Conservation (phyloP, 2,329 filamentous ascomycete genomes). For the Setomelanomma holmii region DNA sequence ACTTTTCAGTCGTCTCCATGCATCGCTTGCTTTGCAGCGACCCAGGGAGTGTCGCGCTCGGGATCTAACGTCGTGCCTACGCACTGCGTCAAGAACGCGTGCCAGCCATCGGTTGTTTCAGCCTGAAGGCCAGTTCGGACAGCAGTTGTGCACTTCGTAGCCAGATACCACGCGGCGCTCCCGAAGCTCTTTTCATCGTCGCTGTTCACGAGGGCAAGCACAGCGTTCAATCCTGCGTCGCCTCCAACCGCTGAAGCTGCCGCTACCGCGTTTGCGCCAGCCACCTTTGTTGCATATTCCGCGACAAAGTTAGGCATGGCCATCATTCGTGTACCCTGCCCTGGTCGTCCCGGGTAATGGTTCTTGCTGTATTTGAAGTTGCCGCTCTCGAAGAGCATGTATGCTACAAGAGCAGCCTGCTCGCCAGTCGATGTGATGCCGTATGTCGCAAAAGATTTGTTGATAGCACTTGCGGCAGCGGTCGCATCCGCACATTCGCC, state of each 20-base stretch:
- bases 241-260: slow-evolving; percentile 41
- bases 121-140: slow-evolving; percentile 54
- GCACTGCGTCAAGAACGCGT: slow-evolving; percentile 62
- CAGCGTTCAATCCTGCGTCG: slow-evolving; percentile 44
- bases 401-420: slow-evolving; percentile 72
- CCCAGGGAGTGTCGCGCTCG: slow-evolving; percentile 60
- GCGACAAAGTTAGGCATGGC: slow-evolving; percentile 63
- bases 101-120: slow-evolving; percentile 60
- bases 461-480: slow-evolving; percentile 66
- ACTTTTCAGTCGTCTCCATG: slow-evolving; percentile 3
- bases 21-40: slow-evolving; percentile 46
- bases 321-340: slow-evolving; percentile 77
- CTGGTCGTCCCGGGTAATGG: slow-evolving; percentile 65
- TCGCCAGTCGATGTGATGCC: slow-evolving; percentile 61
- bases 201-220: slow-evolving; percentile 60
- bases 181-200: slow-evolving; percentile 61
- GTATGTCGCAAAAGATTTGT: slow-evolving; percentile 65
- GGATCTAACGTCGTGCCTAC: slow-evolving; percentile 58
- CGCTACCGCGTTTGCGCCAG: slow-evolving; percentile 40
- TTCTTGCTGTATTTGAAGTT: slow-evolving; percentile 77
- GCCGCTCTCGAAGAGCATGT: slow-evolving; percentile 75
- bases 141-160: slow-evolving; percentile 58
- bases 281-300: slow-evolving; percentile 61
- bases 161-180: slow-evolving; percentile 68
- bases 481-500: slow-evolving; percentile 67